Evolutionary conservation across 23 red algal genomes (phyloP), one percentile per base, ranked within the genome.

Genomic region (Pyropia yezoensis): DNA sequence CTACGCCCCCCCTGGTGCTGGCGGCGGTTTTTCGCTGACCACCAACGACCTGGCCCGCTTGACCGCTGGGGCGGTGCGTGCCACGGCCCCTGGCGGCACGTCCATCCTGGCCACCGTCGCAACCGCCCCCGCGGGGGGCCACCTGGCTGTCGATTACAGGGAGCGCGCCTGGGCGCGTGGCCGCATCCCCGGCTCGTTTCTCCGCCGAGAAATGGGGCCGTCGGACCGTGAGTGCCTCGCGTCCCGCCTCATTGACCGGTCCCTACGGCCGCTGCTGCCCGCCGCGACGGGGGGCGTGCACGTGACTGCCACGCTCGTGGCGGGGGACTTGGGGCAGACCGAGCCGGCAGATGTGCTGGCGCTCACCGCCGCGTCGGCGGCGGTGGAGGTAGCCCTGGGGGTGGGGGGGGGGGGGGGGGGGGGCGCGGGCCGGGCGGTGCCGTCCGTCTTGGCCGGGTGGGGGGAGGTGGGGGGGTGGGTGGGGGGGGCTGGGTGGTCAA

Each of bases 211-310:
- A 45, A 67, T 52, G 28, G 71, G 76, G 24, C 72, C 83, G 14
- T 71, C 74, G 1, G 57, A 76, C 20, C 59, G 63, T 5, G 90
- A 95, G 82, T 78, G 77, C 68, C 27, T 88, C 19, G 69, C 73
- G 20, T 74, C 90, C 0, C 80, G 90, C 53, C 77, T 88, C 13
- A 82, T 95, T 32, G 90, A 95, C 67, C 82, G 90, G 27, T 70
- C 90, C 9, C 68, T 95, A 16, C 76, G 90, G 27, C 90, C 90
- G 39, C 30, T 64, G 65, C 57, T 90, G 54, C 32, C 72, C 22
- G 28, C 32, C 16, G 62, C 25, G 0, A 39, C 14, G 18, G 27
- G 27, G 14, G 39, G 17, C 32, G 4, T 74, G 7, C 28, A 54
- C 27, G 45, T 55, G 14, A 53, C 70, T 14, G 30, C 50, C n/a